phyloP scores from a whole-genome alignment of 1,284 basidiomycete genomes.

The Taiwanofungus camphoratus region DNA sequence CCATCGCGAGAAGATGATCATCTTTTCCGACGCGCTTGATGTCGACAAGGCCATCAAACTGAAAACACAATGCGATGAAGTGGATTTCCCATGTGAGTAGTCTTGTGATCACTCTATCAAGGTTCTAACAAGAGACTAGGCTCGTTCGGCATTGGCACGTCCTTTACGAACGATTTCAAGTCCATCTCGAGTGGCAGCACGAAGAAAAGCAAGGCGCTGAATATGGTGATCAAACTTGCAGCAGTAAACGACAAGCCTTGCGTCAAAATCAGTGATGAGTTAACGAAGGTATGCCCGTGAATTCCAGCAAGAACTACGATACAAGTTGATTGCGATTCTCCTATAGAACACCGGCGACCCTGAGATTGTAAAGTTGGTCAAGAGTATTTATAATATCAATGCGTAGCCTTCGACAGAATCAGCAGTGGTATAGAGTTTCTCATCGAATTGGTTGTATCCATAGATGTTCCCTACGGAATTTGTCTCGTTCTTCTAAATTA shows the following conservation, averaged over 20 bases:
- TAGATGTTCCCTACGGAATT: too few relatives aligned
- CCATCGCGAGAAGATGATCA: conserved; percentile 59
- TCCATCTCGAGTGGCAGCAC: conserved; percentile 47
- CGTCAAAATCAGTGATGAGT: conserved; percentile 90
- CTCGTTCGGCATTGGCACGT: conserved; percentile 89
- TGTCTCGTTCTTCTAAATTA: too few relatives aligned
- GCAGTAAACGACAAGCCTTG: conserved; percentile 70
- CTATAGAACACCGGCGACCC: conserved; percentile 43
- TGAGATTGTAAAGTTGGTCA: conserved; percentile 37
- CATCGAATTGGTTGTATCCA: too few relatives aligned
- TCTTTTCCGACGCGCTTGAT: conserved; percentile 81
- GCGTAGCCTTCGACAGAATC: too few relatives aligned
- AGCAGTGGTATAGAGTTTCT: too few relatives aligned
- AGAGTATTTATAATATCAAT: conserved; percentile 30
- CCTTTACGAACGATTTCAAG: conserved; percentile 83
- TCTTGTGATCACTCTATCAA: too few relatives aligned
- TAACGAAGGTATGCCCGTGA: conserved; percentile 59
- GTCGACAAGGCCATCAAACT: conserved; percentile 67
- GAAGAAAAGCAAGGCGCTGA: conserved; percentile 74
- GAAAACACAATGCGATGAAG: conserved; percentile 64
- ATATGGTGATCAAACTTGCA: conserved; percentile 90
- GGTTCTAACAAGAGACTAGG: too few relatives aligned
- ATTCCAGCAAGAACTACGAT: background rate
- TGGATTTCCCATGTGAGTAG: conserved; percentile 73
- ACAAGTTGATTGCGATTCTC: background rate